Percentiles rank a stretch among this genome's conserved stretches.
Evolutionary conservation across 73 alveolate genomes (phyloP).

Genomic region (Paramecium octaurelia): DNA sequence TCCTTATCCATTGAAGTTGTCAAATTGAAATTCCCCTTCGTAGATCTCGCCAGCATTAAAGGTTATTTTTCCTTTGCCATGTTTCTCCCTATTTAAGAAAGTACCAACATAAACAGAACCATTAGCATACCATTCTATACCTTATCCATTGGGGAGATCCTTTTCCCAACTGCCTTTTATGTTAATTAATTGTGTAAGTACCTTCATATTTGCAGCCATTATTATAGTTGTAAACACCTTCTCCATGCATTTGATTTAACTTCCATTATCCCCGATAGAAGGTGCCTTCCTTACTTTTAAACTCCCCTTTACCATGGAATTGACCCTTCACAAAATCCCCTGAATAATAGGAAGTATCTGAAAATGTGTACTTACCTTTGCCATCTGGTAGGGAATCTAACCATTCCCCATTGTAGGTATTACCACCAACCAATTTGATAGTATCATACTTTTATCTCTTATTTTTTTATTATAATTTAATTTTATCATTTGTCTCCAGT

Average conservation of each 20-base stretch:
- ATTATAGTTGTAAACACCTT: slow-evolving; percentile 43
- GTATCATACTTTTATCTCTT: neutral
- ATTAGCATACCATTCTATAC: neutral
- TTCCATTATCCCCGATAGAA: slow-evolving; percentile 75
- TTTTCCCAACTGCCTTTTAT: neutral
- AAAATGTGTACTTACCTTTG: slow-evolving; percentile 67
- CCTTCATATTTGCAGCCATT: slow-evolving; percentile 44
- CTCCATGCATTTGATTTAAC: slow-evolving; percentile 67
- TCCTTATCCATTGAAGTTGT: neutral
- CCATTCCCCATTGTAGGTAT: slow-evolving; percentile 8
- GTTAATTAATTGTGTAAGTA: neutral
- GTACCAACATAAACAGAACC: slow-evolving; percentile 26
- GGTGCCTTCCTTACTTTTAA: slow-evolving; percentile 58
- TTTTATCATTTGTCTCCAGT: neutral
- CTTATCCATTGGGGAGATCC: neutral
- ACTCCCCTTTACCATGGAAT: slow-evolving; percentile 70
- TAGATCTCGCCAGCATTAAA: neutral
- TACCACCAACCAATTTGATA: slow-evolving; percentile 30
- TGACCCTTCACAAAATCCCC: slow-evolving; percentile 67
- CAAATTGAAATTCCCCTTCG: slow-evolving; percentile 10
- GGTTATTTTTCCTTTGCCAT: neutral
- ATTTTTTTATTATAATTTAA: neutral
- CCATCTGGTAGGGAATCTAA: slow-evolving; percentile 47
- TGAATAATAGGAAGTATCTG: slow-evolving; percentile 64
- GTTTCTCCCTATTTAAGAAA: neutral